Conservation (phyloP, 73 alveolate species). For the Effrenium voratum region DNA sequence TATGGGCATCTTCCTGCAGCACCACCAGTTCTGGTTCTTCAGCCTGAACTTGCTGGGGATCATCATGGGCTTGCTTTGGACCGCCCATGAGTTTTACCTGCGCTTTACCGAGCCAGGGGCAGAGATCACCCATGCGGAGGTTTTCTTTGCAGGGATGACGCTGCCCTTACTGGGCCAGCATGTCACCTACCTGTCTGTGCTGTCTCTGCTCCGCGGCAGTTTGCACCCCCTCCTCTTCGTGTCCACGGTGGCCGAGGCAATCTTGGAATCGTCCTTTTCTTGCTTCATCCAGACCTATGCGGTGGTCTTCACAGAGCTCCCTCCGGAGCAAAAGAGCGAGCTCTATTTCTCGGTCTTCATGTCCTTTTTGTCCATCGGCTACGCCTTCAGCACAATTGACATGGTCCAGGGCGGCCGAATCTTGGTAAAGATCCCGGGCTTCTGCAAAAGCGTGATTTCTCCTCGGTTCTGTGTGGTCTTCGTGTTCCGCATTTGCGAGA, state of each 20-base stretch:
- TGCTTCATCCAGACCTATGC: slow-evolving; percentile 60
- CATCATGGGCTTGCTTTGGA: slow-evolving; percentile 51
- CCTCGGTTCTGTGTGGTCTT: slow-evolving; percentile 38
- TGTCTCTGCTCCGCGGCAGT: slow-evolving; percentile 20
- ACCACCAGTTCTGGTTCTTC: slow-evolving; percentile 34
- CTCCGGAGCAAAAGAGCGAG: slow-evolving; percentile 47
- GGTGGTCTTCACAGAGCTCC: slow-evolving; percentile 56
- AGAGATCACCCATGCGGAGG: slow-evolving; percentile 19
- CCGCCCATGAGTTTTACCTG: slow-evolving; percentile 34
- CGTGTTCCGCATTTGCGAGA: slow-evolving; percentile 68
- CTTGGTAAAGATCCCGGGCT: slow-evolving; percentile 71
- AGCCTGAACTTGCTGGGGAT: slow-evolving; percentile 52
- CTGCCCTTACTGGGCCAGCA: slow-evolving; percentile 72
- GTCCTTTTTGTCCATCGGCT: slow-evolving; percentile 71
- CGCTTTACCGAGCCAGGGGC: slow-evolving; percentile 31
- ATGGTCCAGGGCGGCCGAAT: slow-evolving; percentile 62
- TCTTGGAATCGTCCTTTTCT: slow-evolving; percentile 64
- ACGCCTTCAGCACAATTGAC: slow-evolving; percentile 85
- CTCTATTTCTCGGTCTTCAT: slow-evolving; percentile 55
- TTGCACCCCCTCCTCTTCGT: slow-evolving; percentile 65
- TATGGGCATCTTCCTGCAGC: slow-evolving; percentile 50
- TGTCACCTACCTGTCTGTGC: slow-evolving; percentile 53
- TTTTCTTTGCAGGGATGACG: slow-evolving; percentile 64
- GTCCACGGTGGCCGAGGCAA: slow-evolving; percentile 77
- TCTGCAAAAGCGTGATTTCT: slow-evolving; percentile 33